These are phyloP conservation scores for Syzygium syzygioides DNA, from an alignment of 441 rosid genomes.

Conservation along the genomic window DNA sequence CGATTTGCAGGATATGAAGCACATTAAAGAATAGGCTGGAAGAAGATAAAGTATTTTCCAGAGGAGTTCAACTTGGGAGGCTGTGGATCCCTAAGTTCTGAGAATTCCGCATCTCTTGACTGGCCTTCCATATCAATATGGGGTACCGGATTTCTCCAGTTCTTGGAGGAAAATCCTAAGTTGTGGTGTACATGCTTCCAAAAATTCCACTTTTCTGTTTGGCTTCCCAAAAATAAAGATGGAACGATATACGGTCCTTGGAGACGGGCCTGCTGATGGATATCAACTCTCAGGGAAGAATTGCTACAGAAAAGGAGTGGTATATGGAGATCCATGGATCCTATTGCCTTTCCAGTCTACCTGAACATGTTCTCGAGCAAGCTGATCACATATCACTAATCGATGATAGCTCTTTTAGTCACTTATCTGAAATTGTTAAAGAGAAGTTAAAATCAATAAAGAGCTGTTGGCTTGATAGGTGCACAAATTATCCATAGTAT, in stretches of 20 bases:
- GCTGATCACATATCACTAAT: constrained; percentile 27
- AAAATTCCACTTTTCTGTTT: constrained; percentile 3
- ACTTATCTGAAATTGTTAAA: constrained; percentile 18
- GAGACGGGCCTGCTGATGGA: constrained; percentile 6
- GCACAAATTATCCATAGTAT: constrained; percentile 21
- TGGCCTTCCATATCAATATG: constrained; percentile 6
- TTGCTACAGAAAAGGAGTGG: not conserved
- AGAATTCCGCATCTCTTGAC: not conserved
- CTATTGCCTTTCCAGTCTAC: constrained; percentile 11
- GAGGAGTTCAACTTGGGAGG: constrained; percentile 15
- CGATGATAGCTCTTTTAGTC: constrained; percentile 14
- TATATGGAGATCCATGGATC: constrained; percentile 26
- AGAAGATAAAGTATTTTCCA: constrained; percentile 5
- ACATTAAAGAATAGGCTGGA: constrained; percentile 9
- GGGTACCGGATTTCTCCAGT: constrained; percentile 4
- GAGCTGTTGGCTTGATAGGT: constrained; percentile 34
- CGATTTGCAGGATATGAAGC: constrained; percentile 13
- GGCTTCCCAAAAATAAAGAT: not conserved
- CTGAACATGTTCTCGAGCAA: constrained; percentile 13
- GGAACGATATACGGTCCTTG: not conserved
- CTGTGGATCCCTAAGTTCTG: constrained; percentile 5
- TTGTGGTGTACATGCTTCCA: constrained; percentile 3
- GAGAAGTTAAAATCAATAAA: constrained; percentile 15
- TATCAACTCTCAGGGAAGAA: constrained; percentile 13
- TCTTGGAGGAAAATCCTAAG: constrained; percentile 3